phyloP scores from a whole-genome alignment of 2,329 filamentous ascomycete species.

The Pestalotiopsis sp. region DNA sequence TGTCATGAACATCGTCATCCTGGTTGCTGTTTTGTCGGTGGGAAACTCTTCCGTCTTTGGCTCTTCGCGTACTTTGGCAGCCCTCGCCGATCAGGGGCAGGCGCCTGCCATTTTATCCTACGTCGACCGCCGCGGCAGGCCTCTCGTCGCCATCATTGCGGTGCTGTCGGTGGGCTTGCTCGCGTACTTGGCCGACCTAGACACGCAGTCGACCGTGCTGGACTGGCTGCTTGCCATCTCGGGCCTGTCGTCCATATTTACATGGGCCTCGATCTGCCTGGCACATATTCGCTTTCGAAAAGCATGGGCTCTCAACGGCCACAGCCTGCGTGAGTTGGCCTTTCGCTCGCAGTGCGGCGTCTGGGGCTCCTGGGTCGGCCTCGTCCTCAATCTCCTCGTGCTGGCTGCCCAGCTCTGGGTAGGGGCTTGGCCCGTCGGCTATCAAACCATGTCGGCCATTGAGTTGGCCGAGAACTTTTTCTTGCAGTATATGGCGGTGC shows the following conservation, averaged over 20 bases:
- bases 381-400: constrained; percentile 75
- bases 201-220: constrained; percentile 65
- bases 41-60: constrained; percentile 93
- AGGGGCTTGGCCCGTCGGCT: constrained; percentile 75
- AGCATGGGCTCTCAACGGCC: constrained; percentile 74
- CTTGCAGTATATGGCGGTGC: constrained; percentile 69
- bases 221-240: constrained; percentile 80
- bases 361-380: constrained; percentile 78
- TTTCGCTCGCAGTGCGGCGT: constrained; percentile 82
- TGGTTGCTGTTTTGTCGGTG: constrained; percentile 87
- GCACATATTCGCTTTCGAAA: constrained; percentile 88
- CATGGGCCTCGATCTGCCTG: constrained; percentile 85
- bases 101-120: constrained; percentile 79
- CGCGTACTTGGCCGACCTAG: constrained; percentile 73
- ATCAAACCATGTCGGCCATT: constrained; percentile 42
- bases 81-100: constrained; percentile 85
- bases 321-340: constrained; percentile 75
- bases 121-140: constrained; percentile 81
- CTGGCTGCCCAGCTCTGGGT: constrained; percentile 88
- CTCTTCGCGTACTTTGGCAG: constrained; percentile 85
- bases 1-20: constrained; percentile 92
- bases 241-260: constrained; percentile 75
- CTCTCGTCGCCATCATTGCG: constrained; percentile 71
- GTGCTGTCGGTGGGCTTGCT: constrained; percentile 73
- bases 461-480: constrained; percentile 71